Evolutionary conservation across 2,329 filamentous ascomycete species (phyloP).

Genomic region (Coniochaeta hoffmannii): DNA sequence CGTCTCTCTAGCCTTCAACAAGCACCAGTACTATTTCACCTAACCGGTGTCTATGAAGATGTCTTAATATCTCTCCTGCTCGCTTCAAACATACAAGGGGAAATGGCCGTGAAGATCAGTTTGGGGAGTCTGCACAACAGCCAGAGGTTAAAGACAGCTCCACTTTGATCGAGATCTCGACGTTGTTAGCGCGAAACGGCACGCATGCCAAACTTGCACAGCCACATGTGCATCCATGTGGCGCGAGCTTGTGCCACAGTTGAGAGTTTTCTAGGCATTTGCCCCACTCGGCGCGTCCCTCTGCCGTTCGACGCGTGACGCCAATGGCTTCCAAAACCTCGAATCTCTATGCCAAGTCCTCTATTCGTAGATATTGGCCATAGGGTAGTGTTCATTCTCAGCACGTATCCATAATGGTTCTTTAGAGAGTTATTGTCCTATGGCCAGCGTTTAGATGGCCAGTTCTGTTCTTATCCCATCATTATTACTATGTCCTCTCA

Average conservation of each 20-base stretch:
- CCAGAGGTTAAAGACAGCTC: background rate
- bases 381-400: too few species aligned
- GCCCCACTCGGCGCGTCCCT: background rate
- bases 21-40: too few species aligned
- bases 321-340: background rate
- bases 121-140: background rate
- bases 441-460: slow-evolving; percentile 19
- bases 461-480: slow-evolving; percentile 5
- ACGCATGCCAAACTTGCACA: background rate
- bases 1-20: too few species aligned
- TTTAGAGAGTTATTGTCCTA: background rate
- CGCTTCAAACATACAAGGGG: background rate
- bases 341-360: background rate
- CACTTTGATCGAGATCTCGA: background rate
- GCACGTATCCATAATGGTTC: background rate
- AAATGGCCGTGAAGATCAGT: background rate
- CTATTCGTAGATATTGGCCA: background rate
- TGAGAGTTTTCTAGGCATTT: background rate
- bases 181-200: background rate
- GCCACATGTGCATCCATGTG: background rate
- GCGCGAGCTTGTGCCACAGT: background rate
- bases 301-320: slow-evolving; percentile 8
- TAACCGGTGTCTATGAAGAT: background rate
- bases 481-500: slow-evolving; percentile 24
- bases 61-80: background rate